Conservation (phyloP, 805 yeast species). For the Starmera pachycereana region DNA sequence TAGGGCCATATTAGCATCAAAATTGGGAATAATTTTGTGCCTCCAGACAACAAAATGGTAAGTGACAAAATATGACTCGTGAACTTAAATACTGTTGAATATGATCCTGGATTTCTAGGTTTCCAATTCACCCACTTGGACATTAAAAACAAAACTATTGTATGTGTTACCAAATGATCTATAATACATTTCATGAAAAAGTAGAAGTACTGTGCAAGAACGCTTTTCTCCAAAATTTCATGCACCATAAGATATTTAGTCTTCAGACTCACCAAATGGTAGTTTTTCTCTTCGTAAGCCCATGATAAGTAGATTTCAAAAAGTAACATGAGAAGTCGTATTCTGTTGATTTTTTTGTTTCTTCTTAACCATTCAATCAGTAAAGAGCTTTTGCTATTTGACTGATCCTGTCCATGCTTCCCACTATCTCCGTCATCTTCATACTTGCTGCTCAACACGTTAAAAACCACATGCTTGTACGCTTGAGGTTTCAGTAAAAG, state of each 20-base stretch:
- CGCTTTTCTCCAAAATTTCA: slow-evolving; percentile 22
- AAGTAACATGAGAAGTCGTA: slow-evolving; percentile 53
- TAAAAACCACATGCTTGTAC: slow-evolving; percentile 77
- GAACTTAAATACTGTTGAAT: not conserved
- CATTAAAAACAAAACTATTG: slow-evolving; percentile 22
- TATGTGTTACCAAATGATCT: slow-evolving; percentile 33
- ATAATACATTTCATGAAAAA: slow-evolving; percentile 43
- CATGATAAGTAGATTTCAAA: slow-evolving; percentile 88
- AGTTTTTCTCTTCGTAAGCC: slow-evolving; percentile 76
- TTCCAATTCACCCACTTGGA: slow-evolving; percentile 21
- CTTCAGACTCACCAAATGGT: slow-evolving; percentile 11
- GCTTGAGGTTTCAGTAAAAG: slow-evolving; percentile 81
- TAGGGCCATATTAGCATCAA: slow-evolving; percentile 96
- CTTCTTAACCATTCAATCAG: slow-evolving; percentile 11
- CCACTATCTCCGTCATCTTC: slow-evolving; percentile 1
- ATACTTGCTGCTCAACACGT: slow-evolving; percentile 29
- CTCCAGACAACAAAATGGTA: slow-evolving; percentile 65
- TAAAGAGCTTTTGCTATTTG: slow-evolving; percentile 1
- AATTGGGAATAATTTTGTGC: slow-evolving; percentile 79
- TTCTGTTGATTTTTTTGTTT: slow-evolving; percentile 27
- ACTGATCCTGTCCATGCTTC: not conserved
- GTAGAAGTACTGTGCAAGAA: slow-evolving; percentile 41
- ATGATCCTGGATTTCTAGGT: slow-evolving; percentile 6
- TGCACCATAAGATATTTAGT: slow-evolving; percentile 19
- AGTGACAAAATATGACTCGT: slow-evolving; percentile 35